Evolutionary conservation across 139 green algal genomes (phyloP).

Genomic region (Nannochloris sp.): DNA sequence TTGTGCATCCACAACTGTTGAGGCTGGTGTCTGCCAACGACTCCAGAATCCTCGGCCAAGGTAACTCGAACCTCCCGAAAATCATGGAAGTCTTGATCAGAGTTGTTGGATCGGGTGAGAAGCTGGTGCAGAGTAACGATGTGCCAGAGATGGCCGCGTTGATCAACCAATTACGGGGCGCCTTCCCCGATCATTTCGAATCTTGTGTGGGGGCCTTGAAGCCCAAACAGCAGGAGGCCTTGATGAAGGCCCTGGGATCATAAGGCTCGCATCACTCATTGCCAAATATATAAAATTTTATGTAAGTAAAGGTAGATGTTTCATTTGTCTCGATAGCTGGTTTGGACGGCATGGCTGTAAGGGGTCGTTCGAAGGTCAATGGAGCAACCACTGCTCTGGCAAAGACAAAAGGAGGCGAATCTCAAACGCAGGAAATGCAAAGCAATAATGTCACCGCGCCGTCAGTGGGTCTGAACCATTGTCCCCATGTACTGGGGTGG

Average conservation of each 20-base stretch:
- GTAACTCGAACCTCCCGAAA: slow-evolving; percentile 48
- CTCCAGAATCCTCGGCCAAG: slow-evolving; percentile 29
- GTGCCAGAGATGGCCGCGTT: slow-evolving; percentile 30
- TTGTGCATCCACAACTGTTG: slow-evolving; percentile 73
- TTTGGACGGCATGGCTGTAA: no score
- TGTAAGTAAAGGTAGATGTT: no score
- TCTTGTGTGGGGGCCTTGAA: slow-evolving; percentile 28
- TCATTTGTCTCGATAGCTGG: no score
- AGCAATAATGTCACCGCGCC: no score
- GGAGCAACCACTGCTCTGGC: no score
- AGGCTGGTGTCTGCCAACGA: slow-evolving; percentile 47
- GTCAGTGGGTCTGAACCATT: no score
- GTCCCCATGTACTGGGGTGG: no score
- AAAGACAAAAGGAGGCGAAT: no score
- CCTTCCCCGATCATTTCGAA: slow-evolving; percentile 22
- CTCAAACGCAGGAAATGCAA: no score
- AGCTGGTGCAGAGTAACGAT: slow-evolving; percentile 33
- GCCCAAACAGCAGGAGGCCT: slow-evolving; percentile 33
- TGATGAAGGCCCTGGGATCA: slow-evolving; percentile 8
- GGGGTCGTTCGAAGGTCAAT: no score
- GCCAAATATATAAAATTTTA: no score
- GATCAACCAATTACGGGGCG: slow-evolving; percentile 36
- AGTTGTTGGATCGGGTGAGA: slow-evolving; percentile 34
- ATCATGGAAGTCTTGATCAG: slow-evolving; percentile 31
- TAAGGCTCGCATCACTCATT: no score